Conservation (phyloP, 768 basidiomycete genomes). For the Suillus subaureus region DNA sequence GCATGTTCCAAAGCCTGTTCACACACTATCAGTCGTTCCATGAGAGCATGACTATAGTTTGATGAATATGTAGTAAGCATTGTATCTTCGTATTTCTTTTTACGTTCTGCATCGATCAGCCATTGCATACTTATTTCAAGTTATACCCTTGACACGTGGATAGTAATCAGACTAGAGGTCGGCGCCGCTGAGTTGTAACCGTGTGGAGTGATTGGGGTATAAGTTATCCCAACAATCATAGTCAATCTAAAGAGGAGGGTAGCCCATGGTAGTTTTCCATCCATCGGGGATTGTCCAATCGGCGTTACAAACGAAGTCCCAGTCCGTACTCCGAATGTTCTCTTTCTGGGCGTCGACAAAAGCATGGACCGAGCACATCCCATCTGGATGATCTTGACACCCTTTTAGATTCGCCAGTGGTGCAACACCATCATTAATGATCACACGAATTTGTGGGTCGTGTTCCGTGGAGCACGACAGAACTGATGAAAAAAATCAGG, state of each 20-base stretch:
- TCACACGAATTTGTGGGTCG: conserved; percentile 68
- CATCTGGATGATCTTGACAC: conserved; percentile 70
- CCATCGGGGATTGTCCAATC: conserved; percentile 72
- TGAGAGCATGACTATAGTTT: too few species aligned
- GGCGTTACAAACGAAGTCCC: conserved; percentile 69
- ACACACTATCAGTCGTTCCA: too few species aligned
- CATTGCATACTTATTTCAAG: too few species aligned
- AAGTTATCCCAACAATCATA: too few species aligned
- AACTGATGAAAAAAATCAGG: conserved; percentile 41
- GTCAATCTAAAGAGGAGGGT: conserved; percentile 50
- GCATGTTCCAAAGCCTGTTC: too few species aligned
- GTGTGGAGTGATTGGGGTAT: too few species aligned
- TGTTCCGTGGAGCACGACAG: conserved; percentile 53
- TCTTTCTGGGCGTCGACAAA: conserved; percentile 71
- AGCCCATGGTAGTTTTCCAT: conserved; percentile 76
- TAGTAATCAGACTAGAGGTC: too few species aligned
- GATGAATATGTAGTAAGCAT: too few species aligned
- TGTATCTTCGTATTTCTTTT: too few species aligned
- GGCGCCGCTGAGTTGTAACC: too few species aligned
- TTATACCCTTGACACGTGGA: too few species aligned
- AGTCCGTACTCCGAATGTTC: conserved; percentile 64
- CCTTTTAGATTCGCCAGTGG: conserved; percentile 75
- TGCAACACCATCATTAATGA: conserved; percentile 82
- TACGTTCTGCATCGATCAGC: too few species aligned
- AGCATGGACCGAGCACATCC: conserved; percentile 73